Evolutionary conservation across 2,329 filamentous ascomycete genomes (phyloP), one percentile per base, ranked within the genome.

Genomic region (Cadophora malorum): DNA sequence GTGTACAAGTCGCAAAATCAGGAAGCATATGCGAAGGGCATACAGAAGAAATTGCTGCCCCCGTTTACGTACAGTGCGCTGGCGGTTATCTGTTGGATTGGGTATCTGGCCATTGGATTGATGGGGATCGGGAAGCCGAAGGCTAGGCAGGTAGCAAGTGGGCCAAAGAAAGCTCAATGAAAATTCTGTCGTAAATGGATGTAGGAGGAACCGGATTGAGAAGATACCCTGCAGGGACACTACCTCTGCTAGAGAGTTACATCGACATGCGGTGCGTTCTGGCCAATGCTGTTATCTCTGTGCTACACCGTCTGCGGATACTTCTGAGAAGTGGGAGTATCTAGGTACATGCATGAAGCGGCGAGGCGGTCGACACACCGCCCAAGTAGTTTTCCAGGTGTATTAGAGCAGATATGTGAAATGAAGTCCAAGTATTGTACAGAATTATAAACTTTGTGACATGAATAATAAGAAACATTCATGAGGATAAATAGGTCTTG

Each of bases 21-120:
- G 47, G 63, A 64, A 9, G 35, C n/a, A 5, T 64, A 64, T 56
- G 38, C 35, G 38, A 67, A 70, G 56, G 73, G 47, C 49, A 14
- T 71, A 31, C 67, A 63, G 1, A 70, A 62, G 28, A 23, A 71
- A 4, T 59, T 67, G 14, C 55, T 74, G 19, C 74, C 73, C 28
- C 73, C 73, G 23, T 73, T 73, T 35, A 64, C 69, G 23, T 67
- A 73, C 23, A 72, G 68, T 28, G 58, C 65, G 10, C 21, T 74
- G 33, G 72, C 68, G 16, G 53, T 71, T 1, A 31, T 70, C 50
- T 73, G 69, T 28, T 76, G 74, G 74, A 41, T 64, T 45, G 63
- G 35, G 23, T 64, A 64, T 49, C 21, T 64, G 9, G 35, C 16
- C 1, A 41, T 64, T 31, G 38, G 53, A 21, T 49, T 64, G 52